Evolutionary conservation across 345 rosid species (phyloP).

Genomic region (Reutealis trisperma): DNA sequence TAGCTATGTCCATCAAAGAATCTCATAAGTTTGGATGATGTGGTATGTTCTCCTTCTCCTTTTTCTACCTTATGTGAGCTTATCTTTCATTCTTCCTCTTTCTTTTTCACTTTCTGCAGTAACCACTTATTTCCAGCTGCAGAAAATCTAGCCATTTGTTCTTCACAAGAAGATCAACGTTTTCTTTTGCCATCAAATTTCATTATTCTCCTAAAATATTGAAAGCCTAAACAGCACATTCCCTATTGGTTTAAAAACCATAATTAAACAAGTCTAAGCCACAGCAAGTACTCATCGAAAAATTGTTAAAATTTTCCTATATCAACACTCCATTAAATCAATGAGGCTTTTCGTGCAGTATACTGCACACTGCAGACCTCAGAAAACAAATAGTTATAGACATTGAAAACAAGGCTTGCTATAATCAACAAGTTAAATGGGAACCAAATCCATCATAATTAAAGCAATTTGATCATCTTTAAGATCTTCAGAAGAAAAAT

Average conservation of each 20-base stretch:
- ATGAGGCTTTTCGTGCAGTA: not conserved
- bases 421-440: not conserved
- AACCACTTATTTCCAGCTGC: not conserved
- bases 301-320: not conserved
- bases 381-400: not conserved
- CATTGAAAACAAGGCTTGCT: not conserved
- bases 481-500: not conserved
- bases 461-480: not conserved
- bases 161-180: not conserved
- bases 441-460: not conserved
- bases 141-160: not conserved
- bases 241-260: not conserved
- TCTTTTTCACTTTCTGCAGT: not conserved
- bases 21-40: not conserved
- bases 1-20: too few relatives aligned
- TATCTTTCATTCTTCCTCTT: not conserved
- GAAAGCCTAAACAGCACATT: not conserved
- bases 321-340: not conserved
- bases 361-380: not conserved
- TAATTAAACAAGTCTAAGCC: not conserved
- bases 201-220: not conserved
- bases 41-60: not conserved
- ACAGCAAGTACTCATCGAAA: not conserved
- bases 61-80: not conserved
- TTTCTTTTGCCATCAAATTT: not conserved